Percentiles rank a stretch among this genome's conserved stretches.
phyloP scores from a whole-genome alignment of 805 yeast species.

The Wickerhamiella parazyma region DNA sequence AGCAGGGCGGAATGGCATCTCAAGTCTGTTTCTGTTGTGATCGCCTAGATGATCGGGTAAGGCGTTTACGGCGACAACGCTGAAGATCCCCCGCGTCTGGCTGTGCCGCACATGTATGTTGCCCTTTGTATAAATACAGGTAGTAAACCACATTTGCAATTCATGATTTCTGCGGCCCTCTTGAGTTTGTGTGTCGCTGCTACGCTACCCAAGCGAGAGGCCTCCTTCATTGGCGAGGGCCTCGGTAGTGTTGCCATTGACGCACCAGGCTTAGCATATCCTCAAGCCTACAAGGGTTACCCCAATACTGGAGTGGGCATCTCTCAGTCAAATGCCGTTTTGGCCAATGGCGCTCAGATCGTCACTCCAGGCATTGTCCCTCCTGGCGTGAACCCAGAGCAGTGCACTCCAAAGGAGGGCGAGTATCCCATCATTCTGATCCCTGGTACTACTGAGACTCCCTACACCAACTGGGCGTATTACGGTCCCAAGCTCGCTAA shows the following conservation, averaged over 20 bases:
- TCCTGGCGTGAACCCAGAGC: neutral
- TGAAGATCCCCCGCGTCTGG: too few species aligned
- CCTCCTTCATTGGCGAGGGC: neutral
- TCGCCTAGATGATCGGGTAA: too few species aligned
- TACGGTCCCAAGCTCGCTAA: neutral
- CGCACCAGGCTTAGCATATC: neutral
- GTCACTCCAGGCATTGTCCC: neutral
- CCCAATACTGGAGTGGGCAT: neutral
- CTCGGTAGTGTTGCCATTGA: neutral
- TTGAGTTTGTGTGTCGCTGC: neutral
- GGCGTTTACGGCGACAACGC: too few species aligned
- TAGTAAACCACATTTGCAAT: neutral
- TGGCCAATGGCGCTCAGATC: neutral
- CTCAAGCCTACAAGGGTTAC: neutral
- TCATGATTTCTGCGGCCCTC: neutral
- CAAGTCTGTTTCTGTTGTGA: too few species aligned
- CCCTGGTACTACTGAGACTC: slow-evolving; percentile 4
- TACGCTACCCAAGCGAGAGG: neutral
- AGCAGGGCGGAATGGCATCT: too few species aligned
- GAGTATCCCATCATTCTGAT: neutral
- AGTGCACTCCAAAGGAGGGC: slow-evolving; percentile 3
- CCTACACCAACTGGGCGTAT: slow-evolving; percentile 6
- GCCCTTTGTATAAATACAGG: neutral
- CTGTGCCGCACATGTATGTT: neutral
- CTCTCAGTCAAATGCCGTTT: neutral